phyloP scores from a whole-genome alignment of 495 filamentous ascomycete species.

The Haplographium delicatum region DNA sequence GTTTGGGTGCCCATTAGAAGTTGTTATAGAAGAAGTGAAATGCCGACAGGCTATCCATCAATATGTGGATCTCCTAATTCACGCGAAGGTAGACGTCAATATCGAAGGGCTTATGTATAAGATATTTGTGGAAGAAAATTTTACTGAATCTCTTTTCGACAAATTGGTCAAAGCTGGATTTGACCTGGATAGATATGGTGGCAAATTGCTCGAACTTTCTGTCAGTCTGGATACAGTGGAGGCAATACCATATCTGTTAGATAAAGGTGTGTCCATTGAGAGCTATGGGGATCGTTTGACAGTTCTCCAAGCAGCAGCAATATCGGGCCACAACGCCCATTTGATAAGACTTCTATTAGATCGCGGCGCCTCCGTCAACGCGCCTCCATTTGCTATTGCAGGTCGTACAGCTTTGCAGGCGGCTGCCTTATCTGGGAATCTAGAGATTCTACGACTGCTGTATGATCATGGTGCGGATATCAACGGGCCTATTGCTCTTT shows the following conservation, averaged over 20 bases:
- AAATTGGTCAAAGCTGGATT: slow-evolving; percentile 5
- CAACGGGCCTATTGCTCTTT: slow-evolving; percentile 1
- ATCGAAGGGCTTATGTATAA: too few species aligned
- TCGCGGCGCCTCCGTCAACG: neutral
- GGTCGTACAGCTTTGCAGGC: slow-evolving; percentile 5
- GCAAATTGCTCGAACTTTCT: neutral
- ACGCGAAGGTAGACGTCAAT: too few species aligned
- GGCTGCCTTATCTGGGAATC: slow-evolving; percentile 6
- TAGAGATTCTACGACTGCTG: slow-evolving; percentile 1
- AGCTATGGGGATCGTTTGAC: neutral
- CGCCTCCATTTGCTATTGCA: neutral
- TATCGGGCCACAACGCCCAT: neutral
- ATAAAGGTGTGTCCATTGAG: neutral
- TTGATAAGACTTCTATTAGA: neutral
- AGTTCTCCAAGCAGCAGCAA: neutral
- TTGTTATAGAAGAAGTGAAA: too few species aligned
- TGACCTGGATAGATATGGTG: slow-evolving; percentile 9
- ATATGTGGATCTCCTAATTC: too few species aligned
- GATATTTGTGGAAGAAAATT: too few species aligned
- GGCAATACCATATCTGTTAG: slow-evolving; percentile 3
- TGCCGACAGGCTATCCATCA: too few species aligned
- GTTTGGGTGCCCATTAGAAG: too few species aligned
- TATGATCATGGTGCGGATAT: slow-evolving; percentile 4
- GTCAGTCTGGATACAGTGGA: neutral
- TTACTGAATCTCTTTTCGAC: too few species aligned